A percentile compares a stretch with the other conserved stretches of the same genome.
Conservation (phyloP, 2,329 filamentous ascomycete species). For the Cladosporium oxysporum region DNA sequence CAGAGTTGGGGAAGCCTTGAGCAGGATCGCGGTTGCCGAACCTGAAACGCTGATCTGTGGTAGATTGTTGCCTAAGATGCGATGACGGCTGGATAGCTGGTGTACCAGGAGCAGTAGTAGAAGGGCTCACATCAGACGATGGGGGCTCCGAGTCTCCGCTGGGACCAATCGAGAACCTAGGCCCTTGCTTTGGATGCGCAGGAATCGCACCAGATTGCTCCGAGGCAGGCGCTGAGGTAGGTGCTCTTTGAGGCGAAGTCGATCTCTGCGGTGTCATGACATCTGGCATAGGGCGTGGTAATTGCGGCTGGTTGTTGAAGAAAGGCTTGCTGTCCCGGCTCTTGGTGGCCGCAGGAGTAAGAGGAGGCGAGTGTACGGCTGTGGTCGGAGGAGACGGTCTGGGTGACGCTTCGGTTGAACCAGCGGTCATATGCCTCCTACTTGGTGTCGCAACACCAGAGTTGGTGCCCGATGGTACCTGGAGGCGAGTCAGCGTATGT, state of each 20-base stretch:
- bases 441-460: constrained; percentile 49
- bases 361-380: constrained; percentile 53
- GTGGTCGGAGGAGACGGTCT: constrained; percentile 66
- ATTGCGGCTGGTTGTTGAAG: constrained; percentile 30
- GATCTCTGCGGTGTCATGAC: constrained; percentile 66
- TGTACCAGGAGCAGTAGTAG: constrained; percentile 53
- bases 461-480: constrained; percentile 53
- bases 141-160: constrained; percentile 55
- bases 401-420: constrained; percentile 61
- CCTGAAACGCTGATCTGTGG: constrained; percentile 62
- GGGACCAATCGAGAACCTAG: constrained; percentile 59
- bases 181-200: constrained; percentile 51
- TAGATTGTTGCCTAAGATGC: constrained; percentile 11
- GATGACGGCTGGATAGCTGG: constrained; percentile 43
- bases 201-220: constrained; percentile 40
- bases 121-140: constrained; percentile 64
- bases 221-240: constrained; percentile 7
- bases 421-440: constrained; percentile 43
- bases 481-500: constrained; percentile 22
- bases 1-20: constrained; percentile 46
- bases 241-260: constrained; percentile 42
- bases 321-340: constrained; percentile 43
- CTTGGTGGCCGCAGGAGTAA: constrained; percentile 19
- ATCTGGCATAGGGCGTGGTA: constrained; percentile 44
- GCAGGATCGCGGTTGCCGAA: constrained; percentile 76